Conservation (phyloP, 1,139 yeast genomes). For the Saccharomyces hybrid region DNA sequence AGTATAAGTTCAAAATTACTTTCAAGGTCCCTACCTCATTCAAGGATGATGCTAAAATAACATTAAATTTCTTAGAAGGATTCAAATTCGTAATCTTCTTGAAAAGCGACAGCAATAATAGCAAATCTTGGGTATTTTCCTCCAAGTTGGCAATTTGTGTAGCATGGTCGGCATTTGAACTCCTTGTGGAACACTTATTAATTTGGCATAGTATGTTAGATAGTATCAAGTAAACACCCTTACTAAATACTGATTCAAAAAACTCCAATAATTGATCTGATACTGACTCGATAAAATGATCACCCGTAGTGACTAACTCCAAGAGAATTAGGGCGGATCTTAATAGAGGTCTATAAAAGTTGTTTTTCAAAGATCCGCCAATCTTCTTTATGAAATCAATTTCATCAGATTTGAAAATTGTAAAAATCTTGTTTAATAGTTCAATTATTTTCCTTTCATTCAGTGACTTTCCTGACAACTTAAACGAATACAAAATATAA, state of each 20-base stretch:
- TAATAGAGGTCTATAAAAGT: constrained; percentile 51
- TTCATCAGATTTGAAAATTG: constrained; percentile 39
- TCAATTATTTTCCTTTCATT: constrained; percentile 20
- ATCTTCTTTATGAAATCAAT: constrained; percentile 41
- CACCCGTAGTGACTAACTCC: constrained; percentile 38
- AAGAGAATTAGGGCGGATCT: constrained; percentile 49
- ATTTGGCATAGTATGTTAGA: constrained; percentile 51
- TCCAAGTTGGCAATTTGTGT: constrained; percentile 28
- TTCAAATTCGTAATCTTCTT: constrained; percentile 49
- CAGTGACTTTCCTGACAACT: constrained; percentile 29
- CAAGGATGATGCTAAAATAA: constrained; percentile 47
- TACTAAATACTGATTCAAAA: constrained; percentile 52
- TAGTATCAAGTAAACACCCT: constrained; percentile 49
- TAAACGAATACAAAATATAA: constrained; percentile 46
- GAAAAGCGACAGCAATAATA: constrained; percentile 54
- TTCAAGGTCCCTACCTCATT: constrained; percentile 55
- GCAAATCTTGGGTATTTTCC: constrained; percentile 55
- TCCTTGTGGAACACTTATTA: constrained; percentile 29
- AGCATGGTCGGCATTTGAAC: constrained; percentile 23
- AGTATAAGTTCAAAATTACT: constrained; percentile 56
- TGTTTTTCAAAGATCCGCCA: constrained; percentile 33
- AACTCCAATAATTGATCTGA: constrained; percentile 48
- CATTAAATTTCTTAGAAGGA: constrained; percentile 43
- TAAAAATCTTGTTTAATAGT: constrained; percentile 21
- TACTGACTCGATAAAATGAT: constrained; percentile 40